Conservation (phyloP, 2,329 filamentous ascomycete species). For the Annulohypoxylon truncatum region DNA sequence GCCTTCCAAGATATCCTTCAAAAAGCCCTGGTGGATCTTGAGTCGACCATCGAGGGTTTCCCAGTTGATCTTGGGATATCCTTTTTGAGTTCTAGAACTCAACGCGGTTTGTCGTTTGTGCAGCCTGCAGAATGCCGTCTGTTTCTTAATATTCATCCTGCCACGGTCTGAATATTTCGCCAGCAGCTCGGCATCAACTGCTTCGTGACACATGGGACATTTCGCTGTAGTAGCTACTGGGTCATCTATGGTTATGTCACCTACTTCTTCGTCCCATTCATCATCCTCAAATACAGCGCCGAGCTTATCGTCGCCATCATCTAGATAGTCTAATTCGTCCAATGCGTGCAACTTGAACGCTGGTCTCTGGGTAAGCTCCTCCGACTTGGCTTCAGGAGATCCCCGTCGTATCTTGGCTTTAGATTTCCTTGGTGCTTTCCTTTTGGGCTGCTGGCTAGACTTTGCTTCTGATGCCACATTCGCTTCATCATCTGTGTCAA, state of each 20-base stretch:
- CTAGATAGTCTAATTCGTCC: slow-evolving; percentile 41
- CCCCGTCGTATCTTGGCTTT: slow-evolving; percentile 14
- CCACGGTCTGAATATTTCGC: slow-evolving; percentile 61
- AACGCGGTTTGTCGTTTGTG: slow-evolving; percentile 69
- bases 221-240: slow-evolving; percentile 45
- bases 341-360: slow-evolving; percentile 45
- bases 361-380: slow-evolving; percentile 36
- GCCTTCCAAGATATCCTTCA: slow-evolving; percentile 72
- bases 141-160: slow-evolving; percentile 66
- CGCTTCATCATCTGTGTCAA: slow-evolving; percentile 15
- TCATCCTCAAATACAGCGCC: slow-evolving; percentile 8
- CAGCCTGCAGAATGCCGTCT: slow-evolving; percentile 71
- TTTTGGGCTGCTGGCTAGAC: neutral
- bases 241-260: slow-evolving; percentile 33
- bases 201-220: slow-evolving; percentile 76
- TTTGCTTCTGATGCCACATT: neutral
- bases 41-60: slow-evolving; percentile 68
- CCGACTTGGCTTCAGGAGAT: slow-evolving; percentile 14
- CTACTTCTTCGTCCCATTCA: slow-evolving; percentile 32
- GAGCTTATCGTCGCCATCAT: slow-evolving; percentile 30
- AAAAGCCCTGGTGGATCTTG: slow-evolving; percentile 61
- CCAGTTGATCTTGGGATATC: slow-evolving; percentile 82
- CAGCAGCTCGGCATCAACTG: slow-evolving; percentile 67
- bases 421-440: slow-evolving; percentile 7
- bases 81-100: slow-evolving; percentile 59